Evolutionary conservation across 495 filamentous ascomycete genomes (phyloP), one percentile per base, ranked within the genome.

Genomic region (Trichoderma parareesei): DNA sequence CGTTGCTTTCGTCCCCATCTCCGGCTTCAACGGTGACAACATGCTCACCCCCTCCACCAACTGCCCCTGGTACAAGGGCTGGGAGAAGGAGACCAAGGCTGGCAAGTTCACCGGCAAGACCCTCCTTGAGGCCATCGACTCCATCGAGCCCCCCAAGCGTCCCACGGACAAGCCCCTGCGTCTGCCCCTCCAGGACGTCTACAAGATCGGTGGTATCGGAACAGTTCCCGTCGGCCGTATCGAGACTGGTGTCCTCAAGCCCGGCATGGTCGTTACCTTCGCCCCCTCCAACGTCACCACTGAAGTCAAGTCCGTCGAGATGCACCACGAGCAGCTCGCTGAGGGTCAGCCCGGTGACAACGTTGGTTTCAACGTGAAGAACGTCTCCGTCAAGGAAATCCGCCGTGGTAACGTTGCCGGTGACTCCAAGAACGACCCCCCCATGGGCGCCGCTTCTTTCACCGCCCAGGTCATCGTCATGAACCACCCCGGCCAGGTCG

Each of bases 341-440:
- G 90, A 96, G 85, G 94, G 94, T 90, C 73, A 91, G 69, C 95
- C 94, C 71, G 94, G 94, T 84, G 94, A 98, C 88, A 98, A 98
- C 84, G 94, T 98, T 76, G 94, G 94, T 73, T 98, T 98, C 92
- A 98, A 98, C 89, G 95, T 98, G 83, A 97, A 97, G 93, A 98
- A 98, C 94, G 94, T 98, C 73, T 98, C 94, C 78, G 95, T 98
- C 83, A 98, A 98, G 91, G 94, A 98, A 79, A 96, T 98, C 77
- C 94, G 94, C 82, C 94, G 94, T 93, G 94, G 94, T 79, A 98
- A 98, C 87, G 95, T 98, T 76, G 91, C 91, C 75, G 90, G 91
- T 87, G 94, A 98, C 88, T 92, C 91, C 85, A 98, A 98, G 92
- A 96, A 94, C 85, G 95, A 98, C 86, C 94, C 94, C 71, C 90